Percentiles rank a stretch among this genome's conserved stretches.
Conservation (phyloP, 768 basidiomycete species). For the Russula sp. region DNA sequence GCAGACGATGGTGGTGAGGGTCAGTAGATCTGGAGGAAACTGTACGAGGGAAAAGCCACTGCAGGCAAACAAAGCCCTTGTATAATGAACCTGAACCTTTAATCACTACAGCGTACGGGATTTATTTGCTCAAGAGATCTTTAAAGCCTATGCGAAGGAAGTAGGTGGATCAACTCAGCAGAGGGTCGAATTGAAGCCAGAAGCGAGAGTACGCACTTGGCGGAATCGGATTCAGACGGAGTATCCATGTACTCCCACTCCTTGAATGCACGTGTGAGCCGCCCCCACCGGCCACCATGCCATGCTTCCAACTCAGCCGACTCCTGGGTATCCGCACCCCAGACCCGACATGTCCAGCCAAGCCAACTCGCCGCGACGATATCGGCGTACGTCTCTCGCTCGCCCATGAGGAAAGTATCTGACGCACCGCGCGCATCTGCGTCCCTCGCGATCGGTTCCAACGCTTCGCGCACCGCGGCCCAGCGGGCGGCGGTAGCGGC, state of each 20-base stretch:
- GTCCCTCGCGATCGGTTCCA: conserved; percentile 27
- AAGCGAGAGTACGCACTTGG: background rate
- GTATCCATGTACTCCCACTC: conserved; percentile 16
- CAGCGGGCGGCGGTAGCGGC: conserved; percentile 32
- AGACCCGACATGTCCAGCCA: conserved; percentile 31
- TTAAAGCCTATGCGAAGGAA: conserved; percentile 2
- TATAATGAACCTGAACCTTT: too few species aligned
- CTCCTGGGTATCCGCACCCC: conserved; percentile 36
- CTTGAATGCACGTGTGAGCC: conserved; percentile 12
- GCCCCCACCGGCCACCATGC: conserved; percentile 34
- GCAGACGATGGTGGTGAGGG: too few species aligned
- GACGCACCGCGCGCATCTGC: conserved; percentile 17
- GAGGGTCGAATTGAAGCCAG: background rate
- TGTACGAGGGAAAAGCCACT: too few species aligned
- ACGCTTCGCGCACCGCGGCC: conserved; percentile 33
- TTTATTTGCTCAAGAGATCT: background rate
- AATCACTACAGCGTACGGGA: background rate
- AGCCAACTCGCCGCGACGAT: conserved; percentile 34
- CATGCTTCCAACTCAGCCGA: conserved; percentile 39
- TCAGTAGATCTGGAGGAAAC: too few species aligned
- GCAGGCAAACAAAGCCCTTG: too few species aligned
- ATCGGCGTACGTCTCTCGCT: conserved; percentile 37
- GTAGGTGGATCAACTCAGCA: background rate
- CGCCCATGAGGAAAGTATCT: conserved; percentile 32
- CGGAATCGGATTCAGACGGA: background rate